Conservation (phyloP, 208 protist species). For the Leishmania mexicana region DNA sequence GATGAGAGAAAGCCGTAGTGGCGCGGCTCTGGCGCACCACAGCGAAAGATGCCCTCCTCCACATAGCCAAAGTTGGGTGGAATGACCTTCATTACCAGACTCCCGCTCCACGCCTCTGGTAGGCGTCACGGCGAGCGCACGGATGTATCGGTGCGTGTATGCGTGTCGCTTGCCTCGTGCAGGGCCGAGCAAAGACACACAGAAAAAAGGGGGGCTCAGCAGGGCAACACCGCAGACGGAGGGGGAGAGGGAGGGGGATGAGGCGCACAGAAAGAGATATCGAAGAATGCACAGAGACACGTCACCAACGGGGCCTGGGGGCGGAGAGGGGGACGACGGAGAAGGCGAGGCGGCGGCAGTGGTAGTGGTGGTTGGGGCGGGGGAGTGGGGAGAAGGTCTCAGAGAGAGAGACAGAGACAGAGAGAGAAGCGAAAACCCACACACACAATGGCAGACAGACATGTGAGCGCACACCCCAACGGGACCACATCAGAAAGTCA, state of each 20-base stretch:
- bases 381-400: not conserved
- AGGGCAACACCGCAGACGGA: not conserved
- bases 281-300: not conserved
- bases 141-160: not conserved
- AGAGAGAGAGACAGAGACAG: too few species aligned
- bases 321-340: not conserved
- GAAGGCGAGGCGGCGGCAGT: not conserved
- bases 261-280: too few species aligned
- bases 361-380: not conserved
- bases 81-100: conserved; percentile 84
- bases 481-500: not conserved
- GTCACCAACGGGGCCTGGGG: not conserved
- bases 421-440: not conserved
- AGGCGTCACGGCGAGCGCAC: not conserved
- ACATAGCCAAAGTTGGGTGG: conserved; percentile 97
- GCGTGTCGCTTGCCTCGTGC: not conserved
- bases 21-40: conserved; percentile 94
- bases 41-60: conserved; percentile 96
- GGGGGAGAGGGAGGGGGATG: too few species aligned
- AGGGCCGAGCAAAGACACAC: not conserved
- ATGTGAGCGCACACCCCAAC: too few species aligned
- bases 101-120: not conserved
- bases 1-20: conserved; percentile 98
- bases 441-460: not conserved
- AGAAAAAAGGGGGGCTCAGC: not conserved